Evolutionary conservation across 208 protist genomes (phyloP), one percentile per base, ranked within the genome.

Genomic region (Trypanosoma boissoni): DNA sequence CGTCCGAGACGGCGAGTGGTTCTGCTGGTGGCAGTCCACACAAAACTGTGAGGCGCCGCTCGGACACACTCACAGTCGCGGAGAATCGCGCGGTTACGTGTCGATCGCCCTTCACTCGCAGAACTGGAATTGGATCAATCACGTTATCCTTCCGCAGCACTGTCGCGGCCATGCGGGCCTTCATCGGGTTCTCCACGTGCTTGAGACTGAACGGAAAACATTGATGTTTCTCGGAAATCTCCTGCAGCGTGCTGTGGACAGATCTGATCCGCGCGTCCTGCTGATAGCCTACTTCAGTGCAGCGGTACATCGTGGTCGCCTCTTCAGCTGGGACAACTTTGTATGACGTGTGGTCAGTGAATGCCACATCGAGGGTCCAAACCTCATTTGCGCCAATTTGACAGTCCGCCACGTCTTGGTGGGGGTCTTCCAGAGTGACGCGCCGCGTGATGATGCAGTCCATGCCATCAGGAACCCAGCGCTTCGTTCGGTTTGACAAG

Each of bases 381-480:
- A 95, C 86, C 65, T 94, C 79, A 36, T 82, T 74, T 36, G 76
- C 59, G 23, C 64, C 74, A 24, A 95, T 51, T 65, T 76, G 68
- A 62, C 85, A 91, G 1, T 94, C 84, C 27, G 88, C 91, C 3
- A 98, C 91, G 65, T 98, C 88, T 71, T 98, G 91, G 20, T 98
- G 94, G 21, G 88, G 83, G 23, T 68, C 74, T 29, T 66, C 52
- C 21, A 45, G 39, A 23, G 72, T 76, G 7, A 94, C 76, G 18
- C 88, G 83, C 24, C 96, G 95, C 50, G 64, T 83, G 37, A 98
- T 92, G 66, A 98, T 98, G 52, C 92, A 88, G 55, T 99, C 97
- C 27, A 97, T 88, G 44, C 97, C 96, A 67, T 99, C 98, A 21
- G 98, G 95, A 43, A 98, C 88, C 83, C 95, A 99, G 56, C 97